Evolutionary conservation across 164 flowering plant species (phyloP).

Genomic region (Annona cherimola): DNA sequence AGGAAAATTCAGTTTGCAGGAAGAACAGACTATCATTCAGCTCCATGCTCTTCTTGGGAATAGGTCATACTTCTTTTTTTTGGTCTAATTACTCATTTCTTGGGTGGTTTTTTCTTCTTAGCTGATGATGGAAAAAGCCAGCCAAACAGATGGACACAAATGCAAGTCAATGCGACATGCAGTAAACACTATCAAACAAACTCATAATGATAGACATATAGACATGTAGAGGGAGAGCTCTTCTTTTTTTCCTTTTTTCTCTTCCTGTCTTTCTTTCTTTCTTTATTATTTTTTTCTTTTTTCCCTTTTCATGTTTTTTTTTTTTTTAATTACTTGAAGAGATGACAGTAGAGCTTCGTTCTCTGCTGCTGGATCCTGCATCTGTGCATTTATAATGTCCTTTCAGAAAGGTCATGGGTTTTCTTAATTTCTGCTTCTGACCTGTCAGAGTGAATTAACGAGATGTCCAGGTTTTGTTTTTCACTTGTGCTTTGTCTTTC

Average conservation of each 20-base stretch:
- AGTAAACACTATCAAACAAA: too few species aligned
- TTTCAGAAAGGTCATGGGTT: neutral
- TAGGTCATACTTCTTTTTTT: conserved; percentile 39
- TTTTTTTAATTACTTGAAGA: neutral
- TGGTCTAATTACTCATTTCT: neutral
- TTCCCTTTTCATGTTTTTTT: neutral
- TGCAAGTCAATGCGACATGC: neutral
- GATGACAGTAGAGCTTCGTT: neutral
- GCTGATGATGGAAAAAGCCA: neutral
- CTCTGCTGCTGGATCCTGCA: neutral
- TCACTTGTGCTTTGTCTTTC: neutral
- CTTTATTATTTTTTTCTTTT: too few species aligned
- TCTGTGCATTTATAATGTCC: neutral
- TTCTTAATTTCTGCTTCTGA: neutral
- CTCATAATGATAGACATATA: neutral
- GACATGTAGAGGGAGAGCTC: too few species aligned
- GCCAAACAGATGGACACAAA: neutral
- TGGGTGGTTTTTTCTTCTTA: neutral
- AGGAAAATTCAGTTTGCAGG: conserved; percentile 86
- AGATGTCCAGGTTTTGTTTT: too few species aligned
- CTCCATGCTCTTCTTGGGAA: conserved; percentile 96
- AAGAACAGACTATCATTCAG: conserved; percentile 93
- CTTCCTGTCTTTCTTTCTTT: neutral
- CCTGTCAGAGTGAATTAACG: neutral
- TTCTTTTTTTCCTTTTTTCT: too few species aligned